Evolutionary conservation across 352 stramenopile genomes (phyloP), one percentile per base, ranked within the genome.

Genomic region (Phytophthora chlamydospora): DNA sequence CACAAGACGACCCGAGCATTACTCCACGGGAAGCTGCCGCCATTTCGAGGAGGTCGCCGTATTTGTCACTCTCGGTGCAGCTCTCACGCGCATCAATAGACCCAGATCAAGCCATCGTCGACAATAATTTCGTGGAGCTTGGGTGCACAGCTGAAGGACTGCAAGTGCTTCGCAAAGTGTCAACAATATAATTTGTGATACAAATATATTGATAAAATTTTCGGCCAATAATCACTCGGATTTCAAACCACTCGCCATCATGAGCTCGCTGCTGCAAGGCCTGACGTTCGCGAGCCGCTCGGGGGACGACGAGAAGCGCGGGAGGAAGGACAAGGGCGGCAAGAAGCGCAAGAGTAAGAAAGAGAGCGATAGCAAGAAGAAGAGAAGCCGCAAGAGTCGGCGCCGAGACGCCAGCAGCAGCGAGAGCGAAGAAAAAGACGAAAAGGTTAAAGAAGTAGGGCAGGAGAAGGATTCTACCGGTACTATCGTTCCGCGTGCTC

Each of bases 221-320:
- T 67, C 16, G 35, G 14, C 62, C 67, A 71, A 75, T 75, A 12
- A n/a, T 36, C 34, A 12, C 35, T 35, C 17, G 19, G 13, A 19
- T 50, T 58, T 44, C 35, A 14, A 51, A 39, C 46, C 39, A 54
- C 68, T 68, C 11, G 7, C 0, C 36, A 61, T 6, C 0, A 80
- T 83, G 75, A 79, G 68, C 58, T 76, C 75, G 34, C 48, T 94
- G 44, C 60, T 94, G 49, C 66, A 85, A 14, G 85, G 85, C 6
- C 86, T 94, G 50, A 77, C 72, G 76, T 91, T 94, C 71, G 66
- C 88, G 40, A 60, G 68, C 24, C 66, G 51, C 49, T 52, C 43
- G 3, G 56, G 55, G 16, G 42, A 36, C n/a, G 54, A 59, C 29
- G 51, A 70, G 45, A 73, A 76, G 54, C 51, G 52, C 19, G 17